These are phyloP conservation scores for Turnera subulata DNA, from an alignment of 345 rosid genomes.

Conservation along the genomic window DNA sequence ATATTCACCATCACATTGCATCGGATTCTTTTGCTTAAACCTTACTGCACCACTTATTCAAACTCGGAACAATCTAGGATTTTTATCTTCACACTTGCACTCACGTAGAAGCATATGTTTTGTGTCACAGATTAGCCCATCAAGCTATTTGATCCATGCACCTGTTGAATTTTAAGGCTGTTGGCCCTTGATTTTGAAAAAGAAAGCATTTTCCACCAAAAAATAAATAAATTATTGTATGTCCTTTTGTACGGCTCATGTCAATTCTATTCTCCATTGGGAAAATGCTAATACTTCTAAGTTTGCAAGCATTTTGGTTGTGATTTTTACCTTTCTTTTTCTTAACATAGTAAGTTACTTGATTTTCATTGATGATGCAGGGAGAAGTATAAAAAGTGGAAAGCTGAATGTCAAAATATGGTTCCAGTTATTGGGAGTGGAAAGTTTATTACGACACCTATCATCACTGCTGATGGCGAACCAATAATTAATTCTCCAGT, in stretches of 20 bases:
- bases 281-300: neutral
- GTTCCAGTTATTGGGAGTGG: conserved; percentile 86
- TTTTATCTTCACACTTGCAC: too few species aligned
- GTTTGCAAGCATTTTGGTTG: conserved; percentile 8
- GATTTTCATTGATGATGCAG: conserved; percentile 33
- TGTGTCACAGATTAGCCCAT: neutral
- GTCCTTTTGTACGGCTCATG: neutral
- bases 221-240: neutral
- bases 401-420: conserved; percentile 73
- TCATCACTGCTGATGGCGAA: conserved; percentile 59
- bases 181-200: neutral
- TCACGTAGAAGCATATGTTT: neutral
- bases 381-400: conserved; percentile 73
- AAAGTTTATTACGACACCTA: conserved; percentile 51
- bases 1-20: too few species aligned
- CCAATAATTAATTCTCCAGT: conserved; percentile 40
- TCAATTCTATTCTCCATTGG: neutral
- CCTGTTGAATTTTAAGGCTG: neutral
- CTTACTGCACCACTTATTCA: too few species aligned
- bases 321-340: neutral
- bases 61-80: too few species aligned
- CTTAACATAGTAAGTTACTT: conserved; percentile 18
- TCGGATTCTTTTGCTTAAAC: too few species aligned
- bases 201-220: neutral
- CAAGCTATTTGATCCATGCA: neutral